Base-by-base conservation (phyloP, 2,329 filamentous ascomycete species). In the Monilinia polystroma region DNA sequence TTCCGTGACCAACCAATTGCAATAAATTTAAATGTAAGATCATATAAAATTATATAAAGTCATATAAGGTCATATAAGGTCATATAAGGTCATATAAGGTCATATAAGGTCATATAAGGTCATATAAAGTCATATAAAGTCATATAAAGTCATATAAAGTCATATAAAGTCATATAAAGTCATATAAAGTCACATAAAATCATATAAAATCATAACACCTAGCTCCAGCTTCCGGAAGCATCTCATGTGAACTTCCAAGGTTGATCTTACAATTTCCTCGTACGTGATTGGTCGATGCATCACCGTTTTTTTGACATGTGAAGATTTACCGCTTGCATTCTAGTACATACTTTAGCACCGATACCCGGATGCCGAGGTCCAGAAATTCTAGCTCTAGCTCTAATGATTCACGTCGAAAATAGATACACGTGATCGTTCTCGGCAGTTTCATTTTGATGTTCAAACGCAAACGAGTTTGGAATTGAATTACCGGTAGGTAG, bases 251-350 rank as follows among this genome's bases (percentile, higher is more conserved):
- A n/a, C 41, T 41, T 23, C 23, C 23, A 23, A 23, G 23, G 23
- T 23, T 18, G 7, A 26, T 64, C 52, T 64, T 58, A 64, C 41
- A 16, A 64, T 58, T 43, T 47, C 29, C 16, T 3, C 2, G 10
- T 1, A n/a, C 16, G 4, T 58, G 29, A 64, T 64, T 64, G 63
- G 63, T 29, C 12, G 6, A 26, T 47, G 38, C 14, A 38, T 49
- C n/a, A 29, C 58, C 53, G 43, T 29, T 43, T 58, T 10, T 41
- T 8, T 51, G 54, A 18, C 63, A 64, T 64, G 63, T 64, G 63
- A 64, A 57, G 18, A 38, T 23, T 23, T 5, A 51, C 16, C 63
- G n/a, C 16, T 47, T 64, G 53, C 63, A 64, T 55, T 41, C 32
- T 35, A 35, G 32, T 35, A 6, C 6, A 32, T 32, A 35, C 11